phyloP scores from a whole-genome alignment of 139 green algal genomes.

The Tetradesmus obliquus region DNA sequence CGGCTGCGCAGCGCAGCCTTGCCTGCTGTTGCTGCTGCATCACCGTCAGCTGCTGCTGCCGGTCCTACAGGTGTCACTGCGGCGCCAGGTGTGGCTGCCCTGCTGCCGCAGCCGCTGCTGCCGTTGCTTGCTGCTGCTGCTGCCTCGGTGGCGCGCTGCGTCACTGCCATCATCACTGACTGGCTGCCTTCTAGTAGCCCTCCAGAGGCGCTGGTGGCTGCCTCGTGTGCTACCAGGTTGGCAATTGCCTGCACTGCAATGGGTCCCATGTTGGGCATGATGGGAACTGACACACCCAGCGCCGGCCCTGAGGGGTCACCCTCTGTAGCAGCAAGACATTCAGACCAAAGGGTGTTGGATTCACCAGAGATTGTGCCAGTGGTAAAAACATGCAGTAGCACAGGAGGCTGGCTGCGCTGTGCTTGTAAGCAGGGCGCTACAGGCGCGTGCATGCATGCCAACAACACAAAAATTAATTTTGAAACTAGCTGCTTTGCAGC shows the following conservation, averaged over 20 bases:
- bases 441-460: too few relatives aligned
- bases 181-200: conserved; percentile 44
- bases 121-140: not conserved
- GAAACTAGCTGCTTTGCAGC: too few relatives aligned
- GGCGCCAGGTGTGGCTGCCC: not conserved
- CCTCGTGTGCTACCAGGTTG: conserved; percentile 23
- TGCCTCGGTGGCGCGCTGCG: not conserved
- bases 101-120: not conserved
- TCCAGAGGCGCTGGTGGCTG: not conserved
- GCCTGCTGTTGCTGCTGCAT: not conserved
- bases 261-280: conserved; percentile 34
- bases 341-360: not conserved
- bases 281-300: conserved; percentile 32
- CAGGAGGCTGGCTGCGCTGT: too few relatives aligned
- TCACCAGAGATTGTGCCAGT: too few relatives aligned
- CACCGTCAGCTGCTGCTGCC: not conserved
- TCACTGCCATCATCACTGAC: conserved; percentile 34
- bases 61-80: too few relatives aligned
- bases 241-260: conserved; percentile 48
- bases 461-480: too few relatives aligned
- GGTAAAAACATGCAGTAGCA: too few relatives aligned
- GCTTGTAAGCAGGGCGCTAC: too few relatives aligned
- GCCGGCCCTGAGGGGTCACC: not conserved
- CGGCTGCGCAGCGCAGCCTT: not conserved
- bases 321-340: not conserved